Conservation (phyloP, 2,329 filamentous ascomycete genomes). For the Hymenoscyphus albidus region DNA sequence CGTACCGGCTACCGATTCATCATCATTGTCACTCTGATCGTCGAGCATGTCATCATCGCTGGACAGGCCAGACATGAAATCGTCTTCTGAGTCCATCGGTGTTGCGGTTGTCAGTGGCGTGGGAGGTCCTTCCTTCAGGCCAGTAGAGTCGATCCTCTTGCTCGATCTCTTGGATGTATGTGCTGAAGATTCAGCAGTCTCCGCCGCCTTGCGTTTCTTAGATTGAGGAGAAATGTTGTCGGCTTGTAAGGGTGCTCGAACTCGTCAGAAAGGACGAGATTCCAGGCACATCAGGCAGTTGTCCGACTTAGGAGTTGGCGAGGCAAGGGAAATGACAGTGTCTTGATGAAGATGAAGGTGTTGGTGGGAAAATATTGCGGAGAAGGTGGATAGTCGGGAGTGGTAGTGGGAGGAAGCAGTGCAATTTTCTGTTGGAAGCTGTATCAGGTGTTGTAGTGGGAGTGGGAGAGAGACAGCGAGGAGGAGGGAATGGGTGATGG, state of each 20-base stretch:
- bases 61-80: constrained; percentile 80
- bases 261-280: constrained; percentile 28
- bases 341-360: background rate
- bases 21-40: constrained; percentile 75
- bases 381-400: background rate
- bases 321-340: constrained; percentile 6
- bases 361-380: background rate
- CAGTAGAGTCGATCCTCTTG: constrained; percentile 38
- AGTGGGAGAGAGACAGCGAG: background rate
- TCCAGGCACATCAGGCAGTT: constrained; percentile 32
- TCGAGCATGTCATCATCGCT: constrained; percentile 72
- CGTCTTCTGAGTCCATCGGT: constrained; percentile 93
- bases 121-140: constrained; percentile 44
- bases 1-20: constrained; percentile 44
- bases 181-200: constrained; percentile 38
- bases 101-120: constrained; percentile 53
- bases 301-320: background rate
- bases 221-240: constrained; percentile 50
- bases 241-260: constrained; percentile 27
- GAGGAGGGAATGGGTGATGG: background rate
- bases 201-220: constrained; percentile 51
- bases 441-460: too few relatives aligned
- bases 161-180: constrained; percentile 34
- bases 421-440: background rate
- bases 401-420: background rate